These are phyloP conservation scores for Apiospora kogelbergensis DNA, from an alignment of 2,329 filamentous ascomycete species.

Conservation along the genomic window DNA sequence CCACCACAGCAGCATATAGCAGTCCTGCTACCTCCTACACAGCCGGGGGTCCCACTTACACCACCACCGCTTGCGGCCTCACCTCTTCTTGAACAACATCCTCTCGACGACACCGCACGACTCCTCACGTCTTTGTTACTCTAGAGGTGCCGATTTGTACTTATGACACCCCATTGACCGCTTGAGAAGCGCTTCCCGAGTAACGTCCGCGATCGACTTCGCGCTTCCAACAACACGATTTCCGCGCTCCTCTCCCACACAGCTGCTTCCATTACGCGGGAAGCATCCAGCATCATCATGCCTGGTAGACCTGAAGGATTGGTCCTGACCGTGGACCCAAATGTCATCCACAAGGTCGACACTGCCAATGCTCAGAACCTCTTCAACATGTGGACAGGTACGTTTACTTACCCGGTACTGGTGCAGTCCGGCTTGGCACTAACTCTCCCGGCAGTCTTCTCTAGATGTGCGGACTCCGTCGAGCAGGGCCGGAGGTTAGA, in stretches of 20 bases:
- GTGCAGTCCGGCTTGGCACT: slow-evolving; percentile 24
- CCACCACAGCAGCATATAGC: not conserved
- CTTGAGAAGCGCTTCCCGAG: slow-evolving; percentile 8
- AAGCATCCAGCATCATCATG: slow-evolving; percentile 55
- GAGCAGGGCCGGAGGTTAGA: slow-evolving; percentile 90
- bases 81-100: not conserved
- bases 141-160: slow-evolving; percentile 11
- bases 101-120: slow-evolving; percentile 2
- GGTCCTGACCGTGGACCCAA: slow-evolving; percentile 87
- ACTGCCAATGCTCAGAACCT: slow-evolving; percentile 89
- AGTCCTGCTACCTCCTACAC: not conserved
- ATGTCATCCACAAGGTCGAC: slow-evolving; percentile 92
- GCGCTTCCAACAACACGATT: slow-evolving; percentile 10
- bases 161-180: slow-evolving; percentile 9
- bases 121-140: slow-evolving; percentile 2
- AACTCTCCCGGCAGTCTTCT: slow-evolving; percentile 67
- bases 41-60: slow-evolving; percentile 1
- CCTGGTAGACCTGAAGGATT: slow-evolving; percentile 80
- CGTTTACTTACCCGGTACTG: slow-evolving; percentile 39
- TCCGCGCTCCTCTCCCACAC: not conserved
- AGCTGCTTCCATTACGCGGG: slow-evolving; percentile 22
- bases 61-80: slow-evolving; percentile 4
- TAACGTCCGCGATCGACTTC: slow-evolving; percentile 8
- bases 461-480: slow-evolving; percentile 89
- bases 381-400: slow-evolving; percentile 96